These are phyloP conservation scores for Eragrostis curvula DNA, from an alignment of 176 grass and related monocot species.

Conservation along the genomic window DNA sequence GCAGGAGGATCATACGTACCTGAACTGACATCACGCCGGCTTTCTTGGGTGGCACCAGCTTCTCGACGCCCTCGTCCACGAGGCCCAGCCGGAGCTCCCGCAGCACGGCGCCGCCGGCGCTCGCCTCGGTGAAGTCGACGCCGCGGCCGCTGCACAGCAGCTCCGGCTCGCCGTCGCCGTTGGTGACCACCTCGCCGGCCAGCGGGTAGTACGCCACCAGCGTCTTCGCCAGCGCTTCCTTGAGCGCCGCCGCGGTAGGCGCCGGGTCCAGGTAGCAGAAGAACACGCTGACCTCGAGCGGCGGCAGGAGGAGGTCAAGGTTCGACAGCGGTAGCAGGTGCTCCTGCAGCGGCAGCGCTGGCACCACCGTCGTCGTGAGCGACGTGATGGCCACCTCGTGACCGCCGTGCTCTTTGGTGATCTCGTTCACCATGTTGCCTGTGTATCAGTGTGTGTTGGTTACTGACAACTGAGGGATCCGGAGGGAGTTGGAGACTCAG, in stretches of 20 bases:
- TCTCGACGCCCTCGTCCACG: slow-evolving; percentile 61
- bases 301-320: slow-evolving; percentile 75
- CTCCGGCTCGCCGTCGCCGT: slow-evolving; percentile 67
- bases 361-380: slow-evolving; percentile 39
- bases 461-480: neutral
- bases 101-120: slow-evolving; percentile 37
- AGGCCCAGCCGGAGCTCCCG: slow-evolving; percentile 44
- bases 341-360: slow-evolving; percentile 51
- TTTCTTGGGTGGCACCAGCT: slow-evolving; percentile 60
- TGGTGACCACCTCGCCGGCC: slow-evolving; percentile 58
- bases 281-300: slow-evolving; percentile 69
- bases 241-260: slow-evolving; percentile 42
- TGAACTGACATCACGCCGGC: slow-evolving; percentile 59
- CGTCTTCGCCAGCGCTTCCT: slow-evolving; percentile 55
- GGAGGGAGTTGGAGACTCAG: neutral
- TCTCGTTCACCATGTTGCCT: slow-evolving; percentile 44
- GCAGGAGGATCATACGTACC: slow-evolving; percentile 54
- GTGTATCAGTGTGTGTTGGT: neutral
- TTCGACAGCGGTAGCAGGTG: slow-evolving; percentile 65
- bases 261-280: slow-evolving; percentile 61
- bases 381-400: slow-evolving; percentile 37
- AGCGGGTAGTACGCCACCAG: slow-evolving; percentile 74
- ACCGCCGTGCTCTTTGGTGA: slow-evolving; percentile 12
- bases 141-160: slow-evolving; percentile 72
- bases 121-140: slow-evolving; percentile 57